A percentile compares a stretch with the other conserved stretches of the same genome.
Evolutionary conservation across 768 basidiomycete genomes (phyloP).

Genomic region (Podaxis pistillaris): DNA sequence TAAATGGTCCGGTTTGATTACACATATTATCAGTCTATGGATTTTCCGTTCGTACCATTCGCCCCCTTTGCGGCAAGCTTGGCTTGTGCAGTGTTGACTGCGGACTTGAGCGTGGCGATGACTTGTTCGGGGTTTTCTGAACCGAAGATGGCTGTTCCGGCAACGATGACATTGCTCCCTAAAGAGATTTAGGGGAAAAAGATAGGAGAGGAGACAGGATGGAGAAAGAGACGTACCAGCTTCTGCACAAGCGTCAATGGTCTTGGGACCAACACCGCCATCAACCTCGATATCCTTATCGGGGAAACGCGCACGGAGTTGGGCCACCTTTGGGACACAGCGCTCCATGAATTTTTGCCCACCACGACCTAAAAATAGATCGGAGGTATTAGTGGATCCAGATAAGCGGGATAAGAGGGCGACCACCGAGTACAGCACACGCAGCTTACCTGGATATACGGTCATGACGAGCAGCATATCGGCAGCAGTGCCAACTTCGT

Average conservation of each 20-base stretch:
- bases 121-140: constrained; percentile 77
- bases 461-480: constrained; percentile 99
- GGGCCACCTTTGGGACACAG: constrained; percentile 90
- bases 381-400: neutral
- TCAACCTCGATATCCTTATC: constrained; percentile 97
- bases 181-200: neutral
- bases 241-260: constrained; percentile 81
- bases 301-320: constrained; percentile 88
- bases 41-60: constrained; percentile 10
- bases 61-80: constrained; percentile 22
- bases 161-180: constrained; percentile 99
- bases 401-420: neutral
- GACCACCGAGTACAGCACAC: neutral
- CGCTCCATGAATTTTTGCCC: constrained; percentile 96
- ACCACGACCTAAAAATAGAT: constrained; percentile 61
- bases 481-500: constrained; percentile 76
- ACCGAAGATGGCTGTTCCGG: constrained; percentile 93
- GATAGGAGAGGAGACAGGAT: neutral
- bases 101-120: constrained; percentile 67
- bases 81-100: constrained; percentile 67
- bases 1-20: constrained; percentile 6
- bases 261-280: constrained; percentile 93
- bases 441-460: constrained; percentile 75
- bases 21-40: constrained; percentile 2
- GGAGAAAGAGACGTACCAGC: constrained; percentile 56